These are phyloP conservation scores for Aspergillus olivimuriae DNA, from an alignment of 495 filamentous ascomycete species.

Conservation along the genomic window DNA sequence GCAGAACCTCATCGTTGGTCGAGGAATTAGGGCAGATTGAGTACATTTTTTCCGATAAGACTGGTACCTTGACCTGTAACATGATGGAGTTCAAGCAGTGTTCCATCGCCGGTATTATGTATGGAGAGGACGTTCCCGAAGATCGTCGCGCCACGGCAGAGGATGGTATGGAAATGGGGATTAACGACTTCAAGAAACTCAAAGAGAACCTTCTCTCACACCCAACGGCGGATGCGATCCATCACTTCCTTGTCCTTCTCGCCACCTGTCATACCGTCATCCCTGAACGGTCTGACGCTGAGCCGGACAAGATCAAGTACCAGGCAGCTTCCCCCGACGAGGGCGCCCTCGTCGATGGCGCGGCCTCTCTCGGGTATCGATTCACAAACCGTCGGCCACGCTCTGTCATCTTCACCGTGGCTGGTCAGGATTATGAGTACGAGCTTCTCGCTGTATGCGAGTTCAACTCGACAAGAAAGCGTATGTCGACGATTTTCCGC, in stretches of 20 bases:
- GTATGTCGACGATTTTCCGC: conserved; percentile 96
- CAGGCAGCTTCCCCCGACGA: conserved; percentile 98
- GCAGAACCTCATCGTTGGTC: conserved; percentile 90
- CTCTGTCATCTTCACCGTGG: conserved; percentile 71
- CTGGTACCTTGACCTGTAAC: conserved; percentile 97
- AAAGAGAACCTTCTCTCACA: conserved; percentile 68
- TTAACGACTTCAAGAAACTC: conserved; percentile 81
- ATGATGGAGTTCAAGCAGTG: conserved; percentile 98
- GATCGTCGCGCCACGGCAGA: conserved; percentile 74
- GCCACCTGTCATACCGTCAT: conserved; percentile 97
- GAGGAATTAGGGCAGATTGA: conserved; percentile 98
- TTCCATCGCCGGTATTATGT: conserved; percentile 87
- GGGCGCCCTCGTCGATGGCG: conserved; percentile 91
- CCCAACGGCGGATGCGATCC: conserved; percentile 60
- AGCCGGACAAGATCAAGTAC: conserved; percentile 81
- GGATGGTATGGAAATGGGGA: conserved; percentile 70
- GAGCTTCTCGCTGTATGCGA: conserved; percentile 94
- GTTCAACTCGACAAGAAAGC: conserved; percentile 96
- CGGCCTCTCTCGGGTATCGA: conserved; percentile 73
- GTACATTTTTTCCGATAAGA: conserved; percentile 99
- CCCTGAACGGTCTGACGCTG: conserved; percentile 73
- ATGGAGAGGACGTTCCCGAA: conserved; percentile 88
- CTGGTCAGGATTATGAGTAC: conserved; percentile 68
- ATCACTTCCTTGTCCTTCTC: conserved; percentile 84
- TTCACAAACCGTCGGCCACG: conserved; percentile 88